Conservation (phyloP, 176 grass and related monocot genomes). For the Leersia perrieri region DNA sequence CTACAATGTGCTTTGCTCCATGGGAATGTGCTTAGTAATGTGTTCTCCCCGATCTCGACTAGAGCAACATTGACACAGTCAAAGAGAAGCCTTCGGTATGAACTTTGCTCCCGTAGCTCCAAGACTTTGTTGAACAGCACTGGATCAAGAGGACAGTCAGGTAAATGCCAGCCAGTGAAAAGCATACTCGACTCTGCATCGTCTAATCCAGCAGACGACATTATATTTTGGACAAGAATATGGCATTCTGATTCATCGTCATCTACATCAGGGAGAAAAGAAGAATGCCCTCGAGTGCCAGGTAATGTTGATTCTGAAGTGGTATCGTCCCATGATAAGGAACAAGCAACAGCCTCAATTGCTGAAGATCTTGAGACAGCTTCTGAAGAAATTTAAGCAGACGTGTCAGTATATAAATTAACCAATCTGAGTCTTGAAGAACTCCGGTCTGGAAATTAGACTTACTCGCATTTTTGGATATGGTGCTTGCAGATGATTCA, state of each 20-base stretch:
- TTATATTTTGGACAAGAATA: constrained; percentile 69
- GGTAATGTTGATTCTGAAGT: constrained; percentile 24
- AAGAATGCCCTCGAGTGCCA: not conserved
- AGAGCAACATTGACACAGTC: constrained; percentile 79
- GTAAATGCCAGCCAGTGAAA: constrained; percentile 64
- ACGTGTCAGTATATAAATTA: constrained; percentile 5
- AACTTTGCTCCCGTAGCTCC: constrained; percentile 54
- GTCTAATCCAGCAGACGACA: constrained; percentile 59
- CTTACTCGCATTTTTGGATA: constrained; percentile 49
- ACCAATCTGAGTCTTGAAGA: not conserved
- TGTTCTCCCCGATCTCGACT: constrained; percentile 54
- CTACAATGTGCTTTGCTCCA: constrained; percentile 29
- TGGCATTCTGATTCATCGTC: constrained; percentile 55
- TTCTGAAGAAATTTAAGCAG: constrained; percentile 28
- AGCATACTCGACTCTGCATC: constrained; percentile 30
- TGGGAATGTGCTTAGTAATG: constrained; percentile 45
- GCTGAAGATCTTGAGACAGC: constrained; percentile 58
- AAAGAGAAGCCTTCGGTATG: constrained; percentile 63
- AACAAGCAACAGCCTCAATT: constrained; percentile 53
- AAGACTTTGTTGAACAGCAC: constrained; percentile 52
- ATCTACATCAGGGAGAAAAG: constrained; percentile 29
- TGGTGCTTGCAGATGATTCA: constrained; percentile 48
- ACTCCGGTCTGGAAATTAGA: not conserved
- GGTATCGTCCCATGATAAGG: constrained; percentile 67
- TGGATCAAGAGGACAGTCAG: constrained; percentile 71